phyloP scores from a whole-genome alignment of 1,284 basidiomycete genomes.

The Amylostereum areolatum region DNA sequence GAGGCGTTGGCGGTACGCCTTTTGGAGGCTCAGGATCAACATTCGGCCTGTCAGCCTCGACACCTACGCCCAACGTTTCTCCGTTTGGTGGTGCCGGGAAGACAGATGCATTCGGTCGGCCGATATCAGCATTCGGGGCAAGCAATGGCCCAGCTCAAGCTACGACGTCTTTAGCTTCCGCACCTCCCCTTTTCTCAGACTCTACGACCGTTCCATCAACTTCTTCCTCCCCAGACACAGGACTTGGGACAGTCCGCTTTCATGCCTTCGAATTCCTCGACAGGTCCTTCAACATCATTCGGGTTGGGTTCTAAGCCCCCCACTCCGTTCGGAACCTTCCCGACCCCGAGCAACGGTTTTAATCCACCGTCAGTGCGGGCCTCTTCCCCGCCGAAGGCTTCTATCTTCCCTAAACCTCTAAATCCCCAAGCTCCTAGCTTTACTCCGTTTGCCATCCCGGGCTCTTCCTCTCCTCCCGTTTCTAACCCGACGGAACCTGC shows the following conservation, averaged over 20 bases:
- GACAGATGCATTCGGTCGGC: background rate
- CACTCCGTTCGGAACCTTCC: no score
- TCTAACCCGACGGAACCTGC: background rate
- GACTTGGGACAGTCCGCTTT: background rate
- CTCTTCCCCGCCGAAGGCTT: conserved; percentile 1
- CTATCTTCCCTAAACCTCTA: conserved; percentile 13
- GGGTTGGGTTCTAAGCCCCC: no score
- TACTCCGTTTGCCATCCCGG: conserved; percentile 11
- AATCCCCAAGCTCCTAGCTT: conserved; percentile 25
- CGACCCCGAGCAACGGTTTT: no score
- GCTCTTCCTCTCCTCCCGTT: background rate
- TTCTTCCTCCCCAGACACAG: background rate
- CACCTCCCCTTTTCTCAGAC: background rate
- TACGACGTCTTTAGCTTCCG: background rate
- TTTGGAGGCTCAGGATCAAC: conserved; percentile 6
- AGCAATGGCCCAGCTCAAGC: background rate
- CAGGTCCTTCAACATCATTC: no score
- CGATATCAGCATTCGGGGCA: background rate
- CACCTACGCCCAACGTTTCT: background rate
- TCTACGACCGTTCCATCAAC: conserved; percentile 1
- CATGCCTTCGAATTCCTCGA: background rate
- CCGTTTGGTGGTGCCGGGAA: background rate
- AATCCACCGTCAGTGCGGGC: no score
- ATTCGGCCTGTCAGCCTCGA: background rate
- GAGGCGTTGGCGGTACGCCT: conserved; percentile 2